Percentiles rank a stretch among this genome's conserved stretches.
Evolutionary conservation across 202 grass and related monocot genomes (phyloP).

Genomic region (Sporobolus alterniflorus): DNA sequence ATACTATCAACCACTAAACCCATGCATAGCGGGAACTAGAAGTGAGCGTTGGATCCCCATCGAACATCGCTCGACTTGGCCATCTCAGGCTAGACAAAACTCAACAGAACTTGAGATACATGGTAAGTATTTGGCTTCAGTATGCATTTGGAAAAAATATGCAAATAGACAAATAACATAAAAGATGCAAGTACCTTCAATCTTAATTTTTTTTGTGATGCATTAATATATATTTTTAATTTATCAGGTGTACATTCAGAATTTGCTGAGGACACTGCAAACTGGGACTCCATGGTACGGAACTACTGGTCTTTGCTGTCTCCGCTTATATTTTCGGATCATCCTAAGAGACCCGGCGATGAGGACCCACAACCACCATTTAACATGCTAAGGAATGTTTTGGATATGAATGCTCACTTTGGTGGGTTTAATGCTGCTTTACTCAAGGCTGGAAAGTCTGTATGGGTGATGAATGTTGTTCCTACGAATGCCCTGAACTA

Average conservation of each 20-base stretch:
- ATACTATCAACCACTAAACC: constrained; percentile 86
- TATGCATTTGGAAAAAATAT: constrained; percentile 22
- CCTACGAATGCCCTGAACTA: constrained; percentile 74
- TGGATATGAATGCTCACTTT: constrained; percentile 97
- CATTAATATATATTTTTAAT: neutral
- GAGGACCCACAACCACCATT: constrained; percentile 95
- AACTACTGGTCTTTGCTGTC: constrained; percentile 99
- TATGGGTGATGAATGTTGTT: constrained; percentile 99
- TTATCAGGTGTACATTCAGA: constrained; percentile 69
- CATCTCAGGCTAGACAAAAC: constrained; percentile 74
- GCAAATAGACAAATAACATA: neutral
- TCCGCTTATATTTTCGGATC: constrained; percentile 98
- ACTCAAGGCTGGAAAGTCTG: constrained; percentile 83
- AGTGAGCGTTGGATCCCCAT: constrained; percentile 89
- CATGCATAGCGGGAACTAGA: constrained; percentile 93
- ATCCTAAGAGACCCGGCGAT: constrained; percentile 98
- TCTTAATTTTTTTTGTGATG: constrained; percentile 27
- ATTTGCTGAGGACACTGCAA: constrained; percentile 79
- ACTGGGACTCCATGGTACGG: constrained; percentile 73
- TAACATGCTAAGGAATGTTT: constrained; percentile 99
- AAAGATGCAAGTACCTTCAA: constrained; percentile 7
- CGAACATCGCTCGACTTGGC: constrained; percentile 79
- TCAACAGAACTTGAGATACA: constrained; percentile 89
- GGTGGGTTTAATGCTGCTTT: constrained; percentile 98
- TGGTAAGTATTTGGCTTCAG: constrained; percentile 55